These are phyloP conservation scores for Liriodendron chinense DNA, from an alignment of 164 flowering plant genomes.

Conservation along the genomic window DNA sequence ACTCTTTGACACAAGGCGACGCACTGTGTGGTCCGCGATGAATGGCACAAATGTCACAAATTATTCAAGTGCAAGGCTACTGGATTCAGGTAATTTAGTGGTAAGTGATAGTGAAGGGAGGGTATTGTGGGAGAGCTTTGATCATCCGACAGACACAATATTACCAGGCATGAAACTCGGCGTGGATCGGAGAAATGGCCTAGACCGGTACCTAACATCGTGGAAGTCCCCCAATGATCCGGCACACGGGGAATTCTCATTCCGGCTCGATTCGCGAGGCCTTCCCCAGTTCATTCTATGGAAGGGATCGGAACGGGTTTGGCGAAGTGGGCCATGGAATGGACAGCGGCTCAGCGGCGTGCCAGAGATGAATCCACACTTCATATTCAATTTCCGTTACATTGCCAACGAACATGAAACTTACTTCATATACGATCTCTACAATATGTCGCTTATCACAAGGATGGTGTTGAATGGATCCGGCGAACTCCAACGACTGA, in stretches of 20 bases:
- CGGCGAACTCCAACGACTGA: not conserved
- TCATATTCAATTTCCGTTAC: not conserved
- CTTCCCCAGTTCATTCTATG: constrained; percentile 12
- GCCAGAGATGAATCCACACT: not conserved
- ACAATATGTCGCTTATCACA: not conserved
- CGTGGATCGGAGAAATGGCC: constrained; percentile 30
- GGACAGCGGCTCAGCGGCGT: not conserved
- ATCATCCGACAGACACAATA: constrained; percentile 35
- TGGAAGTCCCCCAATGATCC: constrained; percentile 51
- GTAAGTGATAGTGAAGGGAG: constrained; percentile 10
- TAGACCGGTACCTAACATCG: constrained; percentile 32
- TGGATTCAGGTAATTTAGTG: constrained; percentile 52
- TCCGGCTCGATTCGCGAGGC: constrained; percentile 1
- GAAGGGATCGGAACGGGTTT: not conserved
- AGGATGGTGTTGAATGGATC: constrained; percentile 8
- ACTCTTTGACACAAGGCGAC: not conserved
- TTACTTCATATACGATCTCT: not conserved
- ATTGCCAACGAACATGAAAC: not conserved
- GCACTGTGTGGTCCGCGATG: constrained; percentile 32
- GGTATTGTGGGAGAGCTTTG: constrained; percentile 59
- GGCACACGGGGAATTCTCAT: not conserved
- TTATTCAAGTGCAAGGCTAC: constrained; percentile 24
- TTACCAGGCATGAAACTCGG: constrained; percentile 51
- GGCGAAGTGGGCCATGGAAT: constrained; percentile 8
- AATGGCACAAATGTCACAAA: not conserved